A percentile compares a stretch with the other conserved stretches of the same genome.
Evolutionary conservation across 768 basidiomycete genomes (phyloP).

Genomic region (Xerocomus spinulosus): DNA sequence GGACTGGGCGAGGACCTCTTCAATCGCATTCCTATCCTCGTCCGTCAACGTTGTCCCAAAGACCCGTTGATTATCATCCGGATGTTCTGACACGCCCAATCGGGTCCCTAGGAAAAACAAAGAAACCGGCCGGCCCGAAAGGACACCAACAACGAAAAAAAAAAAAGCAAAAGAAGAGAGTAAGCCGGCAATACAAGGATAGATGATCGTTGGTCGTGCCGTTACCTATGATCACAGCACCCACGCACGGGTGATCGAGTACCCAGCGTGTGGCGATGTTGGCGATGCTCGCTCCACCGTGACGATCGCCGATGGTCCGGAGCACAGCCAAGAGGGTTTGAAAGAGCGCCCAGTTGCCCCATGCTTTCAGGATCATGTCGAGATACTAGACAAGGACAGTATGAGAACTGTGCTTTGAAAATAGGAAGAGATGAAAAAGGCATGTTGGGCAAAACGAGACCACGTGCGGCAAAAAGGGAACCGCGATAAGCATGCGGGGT

Average conservation of each 20-base stretch:
- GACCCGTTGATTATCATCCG: constrained; percentile 60
- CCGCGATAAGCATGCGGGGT: not conserved
- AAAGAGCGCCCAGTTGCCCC: constrained; percentile 77
- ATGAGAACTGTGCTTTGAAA: not conserved
- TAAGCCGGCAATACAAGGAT: not conserved
- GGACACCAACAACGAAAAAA: not conserved
- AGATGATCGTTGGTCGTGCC: not conserved
- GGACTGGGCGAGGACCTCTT: constrained; percentile 57
- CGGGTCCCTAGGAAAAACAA: constrained; percentile 49
- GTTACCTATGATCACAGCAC: constrained; percentile 73
- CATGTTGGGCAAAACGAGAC: not conserved
- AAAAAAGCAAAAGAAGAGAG: constrained; percentile 1
- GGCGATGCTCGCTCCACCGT: constrained; percentile 62
- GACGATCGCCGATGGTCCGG: constrained; percentile 60
- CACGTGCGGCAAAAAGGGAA: not conserved
- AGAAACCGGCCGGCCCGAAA: not conserved
- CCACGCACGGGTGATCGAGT: constrained; percentile 70
- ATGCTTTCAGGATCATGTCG: constrained; percentile 74
- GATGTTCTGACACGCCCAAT: constrained; percentile 70
- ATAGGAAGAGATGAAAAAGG: not conserved
- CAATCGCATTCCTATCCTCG: constrained; percentile 59
- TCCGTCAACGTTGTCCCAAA: constrained; percentile 54
- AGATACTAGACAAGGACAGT: constrained; percentile 53
- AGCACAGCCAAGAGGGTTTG: constrained; percentile 59
- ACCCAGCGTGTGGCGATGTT: constrained; percentile 84